Evolutionary conservation across 176 grass and related monocot genomes (phyloP).

Genomic region (Lolium perenne): DNA sequence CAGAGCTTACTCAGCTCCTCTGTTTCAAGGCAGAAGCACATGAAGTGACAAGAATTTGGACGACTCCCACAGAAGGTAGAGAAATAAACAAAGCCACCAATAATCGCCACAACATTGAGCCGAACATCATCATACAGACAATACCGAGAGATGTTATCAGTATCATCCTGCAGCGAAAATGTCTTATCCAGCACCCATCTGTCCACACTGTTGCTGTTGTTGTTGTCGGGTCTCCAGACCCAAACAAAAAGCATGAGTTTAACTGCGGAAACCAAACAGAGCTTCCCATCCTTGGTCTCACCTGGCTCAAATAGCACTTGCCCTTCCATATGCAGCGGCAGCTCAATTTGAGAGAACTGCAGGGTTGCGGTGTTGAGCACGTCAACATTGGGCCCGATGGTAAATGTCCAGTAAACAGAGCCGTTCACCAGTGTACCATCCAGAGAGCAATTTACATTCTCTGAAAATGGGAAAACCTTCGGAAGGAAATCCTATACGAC

Average conservation of each 20-base stretch:
- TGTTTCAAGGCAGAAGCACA: neutral
- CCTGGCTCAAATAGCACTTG: too few species aligned
- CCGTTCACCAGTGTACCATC: too few species aligned
- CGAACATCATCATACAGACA: neutral
- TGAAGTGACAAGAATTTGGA: neutral
- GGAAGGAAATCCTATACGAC: too few species aligned
- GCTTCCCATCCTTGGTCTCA: too few species aligned
- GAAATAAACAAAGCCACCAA: neutral
- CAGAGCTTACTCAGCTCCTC: neutral
- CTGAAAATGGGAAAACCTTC: too few species aligned
- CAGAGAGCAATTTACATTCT: too few species aligned
- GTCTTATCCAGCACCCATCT: neutral
- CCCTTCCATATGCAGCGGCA: too few species aligned
- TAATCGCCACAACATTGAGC: neutral
- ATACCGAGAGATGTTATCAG: neutral
- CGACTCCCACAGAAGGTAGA: neutral
- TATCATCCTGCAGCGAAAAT: neutral
- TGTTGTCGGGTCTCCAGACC: neutral
- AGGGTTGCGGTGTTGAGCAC: too few species aligned
- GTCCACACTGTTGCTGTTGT: neutral
- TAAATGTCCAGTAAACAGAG: too few species aligned
- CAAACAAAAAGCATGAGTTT: neutral
- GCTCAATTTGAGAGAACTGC: too few species aligned
- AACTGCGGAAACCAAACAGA: too few species aligned
- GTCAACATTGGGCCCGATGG: too few species aligned